Base-by-base conservation (phyloP, 179 eudicot species). In the Silene vulgaris region DNA sequence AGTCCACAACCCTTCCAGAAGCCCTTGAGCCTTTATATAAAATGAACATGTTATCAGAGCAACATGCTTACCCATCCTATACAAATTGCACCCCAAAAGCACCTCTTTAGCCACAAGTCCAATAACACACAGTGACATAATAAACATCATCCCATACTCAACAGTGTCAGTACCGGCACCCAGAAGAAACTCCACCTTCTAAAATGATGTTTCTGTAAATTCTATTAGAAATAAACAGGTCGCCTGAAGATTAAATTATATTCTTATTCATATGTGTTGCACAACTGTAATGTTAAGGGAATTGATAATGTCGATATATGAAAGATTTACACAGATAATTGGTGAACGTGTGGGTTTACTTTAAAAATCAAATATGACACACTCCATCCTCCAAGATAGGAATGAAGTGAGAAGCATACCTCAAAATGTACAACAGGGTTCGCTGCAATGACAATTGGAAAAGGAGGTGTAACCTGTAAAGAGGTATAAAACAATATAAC, bases 401-500 rank as follows among this genome's bases (percentile, higher is more conserved):
- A 48, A 52, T 35, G 45, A 76, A 76, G 77, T 16, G 48, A 35
- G 59, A 75, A 29, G 79, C 86, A 59, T 75, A 94, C 98, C 97
- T 92, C 96, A 76, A 94, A 94, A 75, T 92, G 94, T 75, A 95
- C 76, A 65, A 90, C 81, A 52, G 96, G 97, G 71, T 88, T 82
- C 65, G 92, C 81, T n/a, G 90, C 91, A 69, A 92, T 79, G 75
- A 87, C 80, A 70, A 90, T 72, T 26, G 99, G 99, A 79, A 88
- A 89, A 26, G 97, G 82, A 82, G 99, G 99, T 21, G 99, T 95
- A 64, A 92, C 99, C 99, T 95, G 81, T 85, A 88, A 45, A 78
- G 62, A 57, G 67, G 43, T 69, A 82, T 57, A 69, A 16, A 21
- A n/a, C 48, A 81, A 8, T 74, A 19, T 35, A 29, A 1, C 23